A percentile compares a stretch with the other conserved stretches of the same genome.
Conservation (phyloP, 805 yeast species). For the Saccharomycopsis selenospora region DNA sequence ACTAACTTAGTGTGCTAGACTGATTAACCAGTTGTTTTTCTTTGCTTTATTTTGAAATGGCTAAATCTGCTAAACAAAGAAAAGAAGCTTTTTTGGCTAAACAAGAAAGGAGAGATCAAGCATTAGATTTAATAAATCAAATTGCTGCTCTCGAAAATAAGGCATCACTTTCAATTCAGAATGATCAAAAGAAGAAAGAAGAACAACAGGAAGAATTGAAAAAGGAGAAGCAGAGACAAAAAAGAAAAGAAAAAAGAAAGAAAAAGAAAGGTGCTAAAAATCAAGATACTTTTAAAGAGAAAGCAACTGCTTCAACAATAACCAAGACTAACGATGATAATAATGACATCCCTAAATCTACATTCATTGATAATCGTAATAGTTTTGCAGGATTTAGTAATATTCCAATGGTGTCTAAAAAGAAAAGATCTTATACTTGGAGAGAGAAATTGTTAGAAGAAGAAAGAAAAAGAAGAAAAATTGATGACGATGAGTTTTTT, state of each 20-base stretch:
- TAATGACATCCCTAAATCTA: constrained; percentile 26
- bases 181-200: not conserved
- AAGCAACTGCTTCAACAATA: not conserved
- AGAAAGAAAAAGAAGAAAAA: constrained; percentile 36
- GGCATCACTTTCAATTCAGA: too few relatives aligned
- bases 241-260: constrained; percentile 59
- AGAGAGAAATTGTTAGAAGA: constrained; percentile 44
- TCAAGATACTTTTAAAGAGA: not conserved
- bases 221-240: constrained; percentile 60
- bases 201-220: constrained; percentile 53
- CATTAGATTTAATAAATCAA: constrained; percentile 34
- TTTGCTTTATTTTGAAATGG: constrained; percentile 2
- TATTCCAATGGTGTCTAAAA: constrained; percentile 39
- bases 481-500: constrained; percentile 61
- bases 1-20: too few relatives aligned
- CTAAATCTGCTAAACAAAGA: constrained; percentile 14
- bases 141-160: constrained; percentile 14
- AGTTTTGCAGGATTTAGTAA: constrained; percentile 59
- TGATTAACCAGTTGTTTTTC: too few relatives aligned
- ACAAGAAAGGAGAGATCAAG: constrained; percentile 22
- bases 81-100: constrained; percentile 16
- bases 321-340: not conserved
- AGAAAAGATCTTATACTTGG: constrained; percentile 69
- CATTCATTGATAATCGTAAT: constrained; percentile 70
- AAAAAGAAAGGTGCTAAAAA: constrained; percentile 37